Evolutionary conservation across 2,329 filamentous ascomycete genomes (phyloP).

Genomic region (Apiospora pterosperma): DNA sequence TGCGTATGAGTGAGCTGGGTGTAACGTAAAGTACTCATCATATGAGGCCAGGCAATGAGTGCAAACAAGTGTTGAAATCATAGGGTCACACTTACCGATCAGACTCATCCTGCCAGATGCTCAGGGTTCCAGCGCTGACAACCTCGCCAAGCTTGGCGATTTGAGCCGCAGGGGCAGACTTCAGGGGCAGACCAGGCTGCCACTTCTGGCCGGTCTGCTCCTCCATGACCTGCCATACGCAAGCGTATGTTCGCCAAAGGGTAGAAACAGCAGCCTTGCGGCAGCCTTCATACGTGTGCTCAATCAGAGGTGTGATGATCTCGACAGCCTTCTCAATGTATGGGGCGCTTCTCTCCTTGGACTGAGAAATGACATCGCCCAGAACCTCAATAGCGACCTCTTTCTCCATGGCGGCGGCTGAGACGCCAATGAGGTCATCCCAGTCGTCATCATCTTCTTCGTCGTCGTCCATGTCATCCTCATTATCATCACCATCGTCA

Average conservation of each 20-base stretch:
- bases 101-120: constrained; percentile 83
- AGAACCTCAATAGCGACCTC: constrained; percentile 95
- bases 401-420: constrained; percentile 89
- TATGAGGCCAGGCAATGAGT: constrained; percentile 33
- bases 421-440: constrained; percentile 80
- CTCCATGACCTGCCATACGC: constrained; percentile 84
- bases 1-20: constrained; percentile 99
- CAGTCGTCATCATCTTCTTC: constrained; percentile 80
- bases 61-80: constrained; percentile 14
- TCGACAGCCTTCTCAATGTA: constrained; percentile 89
- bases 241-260: constrained; percentile 89
- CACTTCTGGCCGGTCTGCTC: constrained; percentile 77
- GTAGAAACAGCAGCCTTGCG: constrained; percentile 90
- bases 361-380: constrained; percentile 79
- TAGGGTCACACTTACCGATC: constrained; percentile 72
- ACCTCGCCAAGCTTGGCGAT: constrained; percentile 83
- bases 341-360: constrained; percentile 49
- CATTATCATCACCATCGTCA: constrained; percentile 77
- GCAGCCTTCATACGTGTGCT: constrained; percentile 90
- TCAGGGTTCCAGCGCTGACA: constrained; percentile 78
- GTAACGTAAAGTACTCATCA: constrained; percentile 92
- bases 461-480: constrained; percentile 54
- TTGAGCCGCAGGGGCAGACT: constrained; percentile 73
- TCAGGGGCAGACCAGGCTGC: constrained; percentile 81
- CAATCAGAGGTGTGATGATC: constrained; percentile 73